A percentile compares a stretch with the other conserved stretches of the same genome.
These are phyloP conservation scores for Stagonosporopsis tanaceti DNA, from an alignment of 2,329 filamentous ascomycete genomes.

Conservation along the genomic window DNA sequence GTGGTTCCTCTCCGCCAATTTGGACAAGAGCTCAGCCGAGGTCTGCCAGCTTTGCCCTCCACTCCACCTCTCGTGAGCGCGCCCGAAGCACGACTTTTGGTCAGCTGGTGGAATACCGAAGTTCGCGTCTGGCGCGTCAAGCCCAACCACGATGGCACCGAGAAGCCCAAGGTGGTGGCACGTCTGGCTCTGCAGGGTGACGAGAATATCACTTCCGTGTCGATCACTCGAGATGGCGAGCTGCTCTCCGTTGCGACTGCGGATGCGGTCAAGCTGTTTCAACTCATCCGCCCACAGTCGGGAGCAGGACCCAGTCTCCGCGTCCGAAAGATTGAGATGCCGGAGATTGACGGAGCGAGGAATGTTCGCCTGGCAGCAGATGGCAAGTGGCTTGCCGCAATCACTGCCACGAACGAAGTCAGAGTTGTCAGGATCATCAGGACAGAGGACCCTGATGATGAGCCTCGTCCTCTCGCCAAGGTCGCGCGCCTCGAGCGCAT, in stretches of 20 bases:
- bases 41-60: constrained; percentile 85
- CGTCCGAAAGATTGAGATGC: constrained; percentile 74
- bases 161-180: constrained; percentile 54
- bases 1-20: constrained; percentile 81
- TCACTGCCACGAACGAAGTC: constrained; percentile 56
- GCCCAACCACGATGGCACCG: constrained; percentile 55
- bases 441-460: constrained; percentile 51
- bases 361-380: constrained; percentile 74
- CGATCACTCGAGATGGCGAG: constrained; percentile 74
- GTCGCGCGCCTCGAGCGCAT: constrained; percentile 51
- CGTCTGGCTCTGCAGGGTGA: constrained; percentile 64
- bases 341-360: constrained; percentile 71
- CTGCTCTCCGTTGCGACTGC: constrained; percentile 79
- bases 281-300: constrained; percentile 63
- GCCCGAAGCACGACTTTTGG: constrained; percentile 74
- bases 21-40: constrained; percentile 80
- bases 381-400: constrained; percentile 71
- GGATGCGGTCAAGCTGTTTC: constrained; percentile 79
- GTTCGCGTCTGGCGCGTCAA: constrained; percentile 80
- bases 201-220: constrained; percentile 79
- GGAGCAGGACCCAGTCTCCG: constrained; percentile 68
- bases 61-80: constrained; percentile 76
- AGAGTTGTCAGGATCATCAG: constrained; percentile 57
- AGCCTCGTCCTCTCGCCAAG: constrained; percentile 49
- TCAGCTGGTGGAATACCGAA: constrained; percentile 92